Evolutionary conservation across 2,329 filamentous ascomycete genomes (phyloP), one percentile per base, ranked within the genome.

Genomic region (Aspergillus sp.): DNA sequence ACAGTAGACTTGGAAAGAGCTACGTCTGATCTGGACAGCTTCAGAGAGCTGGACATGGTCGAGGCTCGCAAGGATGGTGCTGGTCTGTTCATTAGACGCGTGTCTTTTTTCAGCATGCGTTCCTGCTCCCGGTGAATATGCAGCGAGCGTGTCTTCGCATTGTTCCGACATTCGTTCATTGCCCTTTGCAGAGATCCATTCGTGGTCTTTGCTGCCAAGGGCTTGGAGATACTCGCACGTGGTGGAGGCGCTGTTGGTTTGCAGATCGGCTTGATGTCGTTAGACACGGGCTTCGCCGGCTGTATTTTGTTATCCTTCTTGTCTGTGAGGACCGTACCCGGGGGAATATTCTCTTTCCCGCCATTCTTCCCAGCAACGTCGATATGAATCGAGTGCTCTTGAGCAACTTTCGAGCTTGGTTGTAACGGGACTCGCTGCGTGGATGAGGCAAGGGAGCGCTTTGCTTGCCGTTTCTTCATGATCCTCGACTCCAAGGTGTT

Each of bases 291-390:
- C 43, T 52, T 64, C 49, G 43, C 49, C 42, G 34, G 55, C 31
- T 42, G 52, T 48, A 34, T 51, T 45, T 50, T 34, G 29, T 63
- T 64, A 1, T 50, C 54, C 29, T 66, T 64, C 44, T 58, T 45
- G 10, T 55, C 50, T 32, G 50, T 34, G 13, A 60, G 19, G 11
- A 62, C 25, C 29, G 57, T 48, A 3, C 77, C 77, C 1, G 83
- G 84, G 13, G 82, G 82, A 4, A 85, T 62, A 56, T 87, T 87
- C 64, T 87, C 84, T 60, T 87, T 87, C 5, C 84, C 84, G 4
- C 76, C 77, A 31, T 81, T 80, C 45, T 76, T 75, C 20, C 82
- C 82, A 53, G 72, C 61, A n/a, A 79, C 63, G 59, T 84, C 79
- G 41, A 71, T 61, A 16, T 67, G 64, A 38, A 71, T 67, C 4